These are phyloP conservation scores for Catharanthus roseus DNA, from an alignment of 257 asterid species.

Conservation along the genomic window DNA sequence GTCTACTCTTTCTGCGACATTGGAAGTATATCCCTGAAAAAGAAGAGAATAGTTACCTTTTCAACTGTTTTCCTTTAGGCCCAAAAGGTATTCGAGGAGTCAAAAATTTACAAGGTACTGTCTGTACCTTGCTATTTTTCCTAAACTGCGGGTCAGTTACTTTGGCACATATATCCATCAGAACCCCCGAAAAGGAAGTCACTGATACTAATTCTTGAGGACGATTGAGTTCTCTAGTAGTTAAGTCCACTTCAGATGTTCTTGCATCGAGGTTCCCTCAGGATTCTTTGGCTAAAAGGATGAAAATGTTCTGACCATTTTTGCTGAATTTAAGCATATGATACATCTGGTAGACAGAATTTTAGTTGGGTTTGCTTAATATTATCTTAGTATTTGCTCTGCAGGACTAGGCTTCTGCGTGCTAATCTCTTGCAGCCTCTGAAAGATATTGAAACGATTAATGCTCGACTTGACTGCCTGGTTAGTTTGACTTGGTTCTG, in stretches of 20 bases:
- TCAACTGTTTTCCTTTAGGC: neutral
- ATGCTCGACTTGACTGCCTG: constrained; percentile 92
- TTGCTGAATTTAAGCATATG: constrained; percentile 8
- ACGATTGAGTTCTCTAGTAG: neutral
- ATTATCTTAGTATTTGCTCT: constrained; percentile 13
- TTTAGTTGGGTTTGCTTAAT: neutral
- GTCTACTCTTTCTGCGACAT: neutral
- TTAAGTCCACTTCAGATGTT: neutral
- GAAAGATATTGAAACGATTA: constrained; percentile 86
- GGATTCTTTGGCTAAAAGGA: neutral
- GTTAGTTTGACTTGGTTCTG: constrained; percentile 34
- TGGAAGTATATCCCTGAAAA: neutral
- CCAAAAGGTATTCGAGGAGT: neutral
- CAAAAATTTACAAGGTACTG: neutral
- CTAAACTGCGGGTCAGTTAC: neutral
- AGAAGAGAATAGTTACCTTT: neutral
- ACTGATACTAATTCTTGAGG: neutral
- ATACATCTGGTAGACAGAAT: neutral
- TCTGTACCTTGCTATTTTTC: neutral
- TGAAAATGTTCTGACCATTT: neutral
- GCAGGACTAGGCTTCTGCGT: constrained; percentile 95
- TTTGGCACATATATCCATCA: neutral
- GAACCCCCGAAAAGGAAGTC: neutral
- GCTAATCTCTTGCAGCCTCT: constrained; percentile 98
- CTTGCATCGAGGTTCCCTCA: neutral